These are phyloP conservation scores for Carallia brachiata DNA, from an alignment of 345 rosid species.

Conservation along the genomic window DNA sequence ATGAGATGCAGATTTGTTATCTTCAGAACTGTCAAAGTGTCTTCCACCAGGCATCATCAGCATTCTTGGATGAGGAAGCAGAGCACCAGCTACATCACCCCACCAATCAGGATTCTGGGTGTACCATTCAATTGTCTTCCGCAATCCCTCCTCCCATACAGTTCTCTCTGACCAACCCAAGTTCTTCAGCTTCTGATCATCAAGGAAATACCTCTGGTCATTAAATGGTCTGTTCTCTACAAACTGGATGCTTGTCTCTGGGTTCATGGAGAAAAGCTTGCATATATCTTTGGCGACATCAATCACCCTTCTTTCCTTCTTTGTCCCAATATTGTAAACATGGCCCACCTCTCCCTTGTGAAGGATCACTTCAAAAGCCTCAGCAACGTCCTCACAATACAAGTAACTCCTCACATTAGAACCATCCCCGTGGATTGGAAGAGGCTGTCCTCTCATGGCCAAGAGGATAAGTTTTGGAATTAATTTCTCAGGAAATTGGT, in stretches of 20 bases:
- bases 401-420: slow-evolving; percentile 79
- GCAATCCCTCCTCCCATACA: slow-evolving; percentile 80
- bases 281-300: slow-evolving; percentile 81
- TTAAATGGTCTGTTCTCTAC: slow-evolving; percentile 88
- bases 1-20: slow-evolving; percentile 30
- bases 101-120: slow-evolving; percentile 87
- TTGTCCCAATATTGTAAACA: slow-evolving; percentile 83
- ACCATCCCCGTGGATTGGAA: slow-evolving; percentile 92
- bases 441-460: slow-evolving; percentile 69
- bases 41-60: slow-evolving; percentile 69
- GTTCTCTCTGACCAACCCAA: slow-evolving; percentile 85
- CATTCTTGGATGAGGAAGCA: slow-evolving; percentile 86
- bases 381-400: slow-evolving; percentile 94
- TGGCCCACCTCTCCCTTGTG: slow-evolving; percentile 93
- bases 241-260: slow-evolving; percentile 61
- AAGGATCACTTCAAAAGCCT: slow-evolving; percentile 82
- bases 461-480: slow-evolving; percentile 84
- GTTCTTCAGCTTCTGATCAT: slow-evolving; percentile 75
- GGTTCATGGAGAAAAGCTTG: slow-evolving; percentile 64
- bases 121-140: slow-evolving; percentile 79
- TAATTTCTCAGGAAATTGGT: slow-evolving; percentile 86
- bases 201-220: slow-evolving; percentile 93
- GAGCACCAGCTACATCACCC: slow-evolving; percentile 90
- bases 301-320: slow-evolving; percentile 82
- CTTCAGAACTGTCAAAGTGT: slow-evolving; percentile 38